Base-by-base conservation (phyloP, 306 rosid species). In the Casuarina equisetifolia region DNA sequence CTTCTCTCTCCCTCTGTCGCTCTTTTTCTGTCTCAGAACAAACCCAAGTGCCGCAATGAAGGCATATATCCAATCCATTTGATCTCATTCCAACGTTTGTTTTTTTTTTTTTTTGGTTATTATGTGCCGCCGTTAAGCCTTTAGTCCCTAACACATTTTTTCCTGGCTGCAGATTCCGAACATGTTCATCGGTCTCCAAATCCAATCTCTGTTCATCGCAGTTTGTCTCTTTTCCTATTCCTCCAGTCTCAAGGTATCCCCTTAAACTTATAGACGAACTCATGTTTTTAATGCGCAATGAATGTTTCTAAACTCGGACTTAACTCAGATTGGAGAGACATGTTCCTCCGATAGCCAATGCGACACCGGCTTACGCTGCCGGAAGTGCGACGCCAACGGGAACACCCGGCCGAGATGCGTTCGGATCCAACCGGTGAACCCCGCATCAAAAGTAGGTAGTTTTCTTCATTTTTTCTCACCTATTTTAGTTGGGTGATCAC, bases 361-460 rank as follows among this genome's bases (percentile, higher is more conserved):
- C 77, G 97, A 96, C 20, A 59, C 76, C 59, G 97, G 97, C 45
- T 83, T 92, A 38, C 82, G 68, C 59, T 96, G 99, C 81, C 85
- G 84, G 6, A 86, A 90, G 10, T 96, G 99, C 82, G 79, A 86
- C 11, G 92, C 89, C 0, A 96, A 91, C 79, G 99, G 97, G 45
- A 96, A 96, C 74, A 96, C 98, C 81, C 84, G 99, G 63, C 83
- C 89, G 75, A 88, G 99, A 90, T 96, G 99, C 61, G 71, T 86
- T 43, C 96, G 97, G 79, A 81, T 85, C 44, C 92, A 88, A 46
- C 93, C 94, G 9, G 7, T 76, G 44, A 80, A 11, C 73, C 97
- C 99, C 51, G 82, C 84, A 43, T 81, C 94, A 9, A 92, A 87
- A 85, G 99, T 87, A 40, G 1, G 55, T 9, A 44, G 2, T 32